Conservation (phyloP, 23 red algal species). For the Gracilaria caudata region DNA sequence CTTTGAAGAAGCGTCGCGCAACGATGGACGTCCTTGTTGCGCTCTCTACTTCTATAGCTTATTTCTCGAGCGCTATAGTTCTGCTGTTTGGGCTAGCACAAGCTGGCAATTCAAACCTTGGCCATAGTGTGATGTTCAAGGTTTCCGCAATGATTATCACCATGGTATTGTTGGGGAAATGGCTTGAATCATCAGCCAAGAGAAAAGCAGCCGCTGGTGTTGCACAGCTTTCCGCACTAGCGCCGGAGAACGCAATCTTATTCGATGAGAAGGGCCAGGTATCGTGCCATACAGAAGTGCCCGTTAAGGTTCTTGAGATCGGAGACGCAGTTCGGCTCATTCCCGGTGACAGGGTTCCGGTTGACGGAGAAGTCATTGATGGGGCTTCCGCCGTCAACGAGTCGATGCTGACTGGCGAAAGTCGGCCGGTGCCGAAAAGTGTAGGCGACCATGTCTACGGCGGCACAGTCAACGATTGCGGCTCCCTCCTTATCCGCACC, state of each 20-base stretch:
- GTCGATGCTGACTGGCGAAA: conserved; percentile 97
- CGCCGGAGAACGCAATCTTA: conserved; percentile 60
- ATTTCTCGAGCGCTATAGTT: conserved; percentile 78
- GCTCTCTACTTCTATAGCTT: conserved; percentile 86
- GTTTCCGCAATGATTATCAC: conserved; percentile 92
- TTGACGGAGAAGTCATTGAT: conserved; percentile 81
- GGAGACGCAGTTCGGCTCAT: conserved; percentile 84
- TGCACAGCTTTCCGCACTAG: conserved; percentile 57
- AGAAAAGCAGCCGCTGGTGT: conserved; percentile 77
- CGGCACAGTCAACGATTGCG: conserved; percentile 81
- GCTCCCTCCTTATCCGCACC: conserved; percentile 79
- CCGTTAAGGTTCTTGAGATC: conserved; percentile 61
- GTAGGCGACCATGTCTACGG: conserved; percentile 75
- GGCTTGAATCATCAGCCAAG: conserved; percentile 93
- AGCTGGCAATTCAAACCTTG: conserved; percentile 45
- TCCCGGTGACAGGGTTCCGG: conserved; percentile 80
- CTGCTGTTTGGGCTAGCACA: conserved; percentile 58
- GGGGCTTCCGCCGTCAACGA: conserved; percentile 84
- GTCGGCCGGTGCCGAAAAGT: conserved; percentile 80
- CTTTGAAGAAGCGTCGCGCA: conserved; percentile 77
- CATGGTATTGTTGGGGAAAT: conserved; percentile 88
- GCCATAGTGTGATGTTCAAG: conserved; percentile 76
- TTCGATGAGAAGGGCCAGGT: conserved; percentile 51
- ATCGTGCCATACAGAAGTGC: conserved; percentile 58
- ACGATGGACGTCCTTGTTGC: conserved; percentile 98